Evolutionary conservation across 108 stramenopile species (phyloP), one percentile per base, ranked within the genome.

Genomic region (Fragilaria crotonensis): DNA sequence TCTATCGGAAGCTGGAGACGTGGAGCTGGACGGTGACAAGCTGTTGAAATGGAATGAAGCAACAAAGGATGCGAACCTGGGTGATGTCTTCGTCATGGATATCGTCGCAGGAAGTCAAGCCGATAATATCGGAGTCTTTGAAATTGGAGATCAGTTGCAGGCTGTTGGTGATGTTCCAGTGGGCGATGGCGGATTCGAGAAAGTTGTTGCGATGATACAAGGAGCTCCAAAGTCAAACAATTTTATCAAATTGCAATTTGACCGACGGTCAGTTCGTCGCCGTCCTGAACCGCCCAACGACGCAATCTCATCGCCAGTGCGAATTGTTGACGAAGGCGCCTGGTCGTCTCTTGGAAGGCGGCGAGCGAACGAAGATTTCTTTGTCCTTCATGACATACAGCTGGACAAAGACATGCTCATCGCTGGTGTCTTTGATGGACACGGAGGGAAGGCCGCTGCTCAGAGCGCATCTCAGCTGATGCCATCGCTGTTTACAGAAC

Each of bases 401-500:
- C 50, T 66, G n/a, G 68, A 79, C 45, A 53, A 65, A 30, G 71
- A 78, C 45, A 67, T 82, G 3, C 51, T 87, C 4, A 44, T 90
- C 2, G 72, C 81, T n/a, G 89, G 84, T 23, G 84, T 90, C 2
- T 73, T 85, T 71, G 89, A 90, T 70, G 89, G 89, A 11, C 89
- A 90, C 48, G 81, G 81, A 0, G 89, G 89, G 20, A 71, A 54
- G 17, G 78, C 76, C 7, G 89, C 89, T 25, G 71, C 81, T 47
- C 62, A 77, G 52, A 57, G 64, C 4, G 76, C 81, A 25, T 68
- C 81, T 18, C 52, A 69, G 44, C 52, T 76, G 4, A 45, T 87
- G 21, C 85, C 89, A 19, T 49, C 54, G 7, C 44, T 79, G 2
- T 58, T 87, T 21, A 51, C 50, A 48, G 25, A 62, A 52, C n/a